Base-by-base conservation (phyloP, 345 rosid genomes). In the Anastatica hierochuntica region DNA sequence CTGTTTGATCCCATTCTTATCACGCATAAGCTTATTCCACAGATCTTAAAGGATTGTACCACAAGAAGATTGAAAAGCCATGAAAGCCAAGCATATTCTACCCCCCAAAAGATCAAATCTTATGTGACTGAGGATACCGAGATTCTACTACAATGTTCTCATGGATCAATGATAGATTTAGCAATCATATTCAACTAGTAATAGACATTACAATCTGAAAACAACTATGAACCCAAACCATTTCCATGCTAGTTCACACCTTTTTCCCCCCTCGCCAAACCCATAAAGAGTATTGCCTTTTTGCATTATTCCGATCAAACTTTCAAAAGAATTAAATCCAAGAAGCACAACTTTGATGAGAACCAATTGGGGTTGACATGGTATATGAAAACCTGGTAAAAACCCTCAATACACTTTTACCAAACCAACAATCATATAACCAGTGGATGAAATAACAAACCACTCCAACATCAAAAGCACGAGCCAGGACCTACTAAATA, bases 401-500 rank as follows among this genome's bases (percentile, higher is more conserved):
- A 10, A 14, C 36, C 47, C 37, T 52, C 10, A 9, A 21, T 15
- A 27, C 1, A 1, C 26, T 35, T 23, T 31, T 23, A 45, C 13
- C 7, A n/a, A 35, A 9, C 17, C 21, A 21, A 37, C 34, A 15
- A 57, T 20, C 23, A 45, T 58, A 23, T 26, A 26, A 14, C 23
- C 6, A 45, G n/a, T 1, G 12, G 10, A 20, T 58, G 18, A 24
- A 24, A 26, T 24, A 58, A n/a, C 46, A 58, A 46, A 4, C 37
- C 18, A 47, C n/a, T 5, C 14, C 19, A 63, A 39, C n/a, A 6
- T 35, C 31, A 62, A 64, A n/a, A 48, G 39, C 56, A 31, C 8
- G 43, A 63, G 11, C 14, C 20, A 63, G 10, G 13, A 49, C 44
- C 20, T 15, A 9, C 17, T 10, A 9, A 27, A 24, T 45, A 18